phyloP scores from a whole-genome alignment of 2,329 filamentous ascomycete genomes.

The Colletotrichum salicis region DNA sequence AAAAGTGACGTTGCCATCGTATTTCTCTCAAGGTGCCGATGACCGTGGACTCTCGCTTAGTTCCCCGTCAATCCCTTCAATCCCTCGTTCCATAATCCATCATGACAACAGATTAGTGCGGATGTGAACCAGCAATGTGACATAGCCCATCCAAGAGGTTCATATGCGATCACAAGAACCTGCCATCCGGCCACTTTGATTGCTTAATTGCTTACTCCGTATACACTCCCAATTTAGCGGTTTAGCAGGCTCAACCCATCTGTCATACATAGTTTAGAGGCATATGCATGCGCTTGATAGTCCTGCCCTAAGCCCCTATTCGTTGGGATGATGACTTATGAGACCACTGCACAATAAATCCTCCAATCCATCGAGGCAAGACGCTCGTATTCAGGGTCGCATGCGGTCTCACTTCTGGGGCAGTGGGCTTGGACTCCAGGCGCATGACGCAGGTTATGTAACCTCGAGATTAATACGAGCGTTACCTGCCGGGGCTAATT shows the following conservation, averaged over 20 bases:
- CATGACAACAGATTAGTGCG: background rate
- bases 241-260: background rate
- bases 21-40: background rate
- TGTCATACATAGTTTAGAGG: background rate
- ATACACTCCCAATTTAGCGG: background rate
- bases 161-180: background rate
- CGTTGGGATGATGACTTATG: background rate
- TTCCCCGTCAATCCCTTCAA: conserved; percentile 1
- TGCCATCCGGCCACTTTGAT: background rate
- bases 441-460: conserved; percentile 28
- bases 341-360: background rate
- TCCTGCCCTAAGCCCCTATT: background rate
- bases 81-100: conserved; percentile 20
- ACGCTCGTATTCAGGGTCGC: conserved; percentile 33
- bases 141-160: background rate
- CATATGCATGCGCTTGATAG: background rate
- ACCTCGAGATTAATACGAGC: conserved; percentile 25
- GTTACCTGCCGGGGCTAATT: conserved; percentile 5
- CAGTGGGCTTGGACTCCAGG: conserved; percentile 16
- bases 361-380: background rate
- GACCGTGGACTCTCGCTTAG: conserved; percentile 12
- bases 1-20: conserved; percentile 27
- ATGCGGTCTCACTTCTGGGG: conserved; percentile 23
- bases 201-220: background rate
- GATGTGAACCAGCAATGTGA: background rate